These are phyloP conservation scores for Cymbidium sinense DNA, from an alignment of 106 monocot species.

Conservation along the genomic window DNA sequence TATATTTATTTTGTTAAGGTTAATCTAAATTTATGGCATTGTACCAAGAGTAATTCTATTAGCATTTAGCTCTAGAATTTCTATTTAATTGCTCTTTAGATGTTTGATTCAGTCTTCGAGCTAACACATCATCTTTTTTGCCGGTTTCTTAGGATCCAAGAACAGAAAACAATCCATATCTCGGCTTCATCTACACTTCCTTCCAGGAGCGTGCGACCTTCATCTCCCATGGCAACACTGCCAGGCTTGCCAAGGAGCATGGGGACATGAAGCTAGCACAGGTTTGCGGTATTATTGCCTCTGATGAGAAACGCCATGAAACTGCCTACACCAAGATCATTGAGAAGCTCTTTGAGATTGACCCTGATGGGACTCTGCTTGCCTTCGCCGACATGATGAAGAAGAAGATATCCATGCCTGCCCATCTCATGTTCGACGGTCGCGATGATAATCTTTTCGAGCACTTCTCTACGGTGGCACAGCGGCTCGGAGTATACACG, in stretches of 20 bases:
- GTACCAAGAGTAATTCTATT: background rate
- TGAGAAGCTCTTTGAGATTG: conserved; percentile 63
- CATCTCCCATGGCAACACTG: conserved; percentile 68
- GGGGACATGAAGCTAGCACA: conserved; percentile 56
- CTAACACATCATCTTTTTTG: background rate
- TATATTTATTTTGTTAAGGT: background rate
- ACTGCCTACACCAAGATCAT: conserved; percentile 59
- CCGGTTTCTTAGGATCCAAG: conserved; percentile 39
- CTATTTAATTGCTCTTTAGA: background rate
- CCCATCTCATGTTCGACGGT: conserved; percentile 58
- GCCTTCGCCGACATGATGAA: conserved; percentile 60
- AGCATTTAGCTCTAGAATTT: background rate
- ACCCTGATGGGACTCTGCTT: conserved; percentile 47
- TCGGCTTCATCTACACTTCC: conserved; percentile 59
- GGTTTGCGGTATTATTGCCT: conserved; percentile 53
- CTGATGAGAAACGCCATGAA: conserved; percentile 63
- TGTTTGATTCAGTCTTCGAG: background rate
- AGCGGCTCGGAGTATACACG: conserved; percentile 45
- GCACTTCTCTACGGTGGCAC: conserved; percentile 46
- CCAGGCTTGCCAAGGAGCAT: conserved; percentile 48
- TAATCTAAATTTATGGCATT: background rate
- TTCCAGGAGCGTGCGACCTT: conserved; percentile 63
- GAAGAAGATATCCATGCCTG: conserved; percentile 65
- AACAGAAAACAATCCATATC: conserved; percentile 61
- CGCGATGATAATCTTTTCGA: conserved; percentile 44